Base-by-base conservation (phyloP, 371 early-diverging fungal genomes). In the Saksenaea oblongispora region DNA sequence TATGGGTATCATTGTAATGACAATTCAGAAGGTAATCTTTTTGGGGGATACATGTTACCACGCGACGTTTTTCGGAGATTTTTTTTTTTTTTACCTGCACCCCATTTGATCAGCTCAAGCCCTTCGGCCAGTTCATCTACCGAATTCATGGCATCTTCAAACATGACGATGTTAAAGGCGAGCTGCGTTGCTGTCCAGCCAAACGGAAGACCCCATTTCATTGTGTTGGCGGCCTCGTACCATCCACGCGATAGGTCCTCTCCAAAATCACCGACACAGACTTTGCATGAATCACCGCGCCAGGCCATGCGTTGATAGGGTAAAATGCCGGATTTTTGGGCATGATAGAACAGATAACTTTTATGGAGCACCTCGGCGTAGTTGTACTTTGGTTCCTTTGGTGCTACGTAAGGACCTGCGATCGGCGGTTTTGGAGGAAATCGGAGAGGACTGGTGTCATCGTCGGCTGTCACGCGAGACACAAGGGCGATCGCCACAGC, bases 161-260 rank as follows among this genome's bases (percentile, higher is more conserved):
- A 84, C 31, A 78, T 67, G 59, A 76, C 70, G 37, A 86, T 72
- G 62, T 83, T 84, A 64, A 82, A 86, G 1, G 82, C 84, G 24
- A 84, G 67, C 54, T 83, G 83, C 4, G 77, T 78, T 5, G 74
- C 74, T 14, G 84, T 80, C 74, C 76, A 84, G 7, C 76, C 84
- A 28, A 82, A 66, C 0, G 86, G 86, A 4, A 81, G 70, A 47
- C 86, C 86, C 84, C 84, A 86, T 55, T 86, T 86, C 84, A 86
- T 84, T 7, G 86, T 84, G 54, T 86, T 86, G 8, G 86, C 84
- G n/a, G 86, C 86, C 56, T 86, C 86, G 59, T 83, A 86, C 84
- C 84, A 86, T 17, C 77, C 86, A 35, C 79, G 79, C 0, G 79
- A 79, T 5, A 86, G 55, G 58, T 86, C 86, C 62, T 86, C 86